Base-by-base conservation (phyloP, 805 yeast genomes). In the Sporopachydermia lactativora region DNA sequence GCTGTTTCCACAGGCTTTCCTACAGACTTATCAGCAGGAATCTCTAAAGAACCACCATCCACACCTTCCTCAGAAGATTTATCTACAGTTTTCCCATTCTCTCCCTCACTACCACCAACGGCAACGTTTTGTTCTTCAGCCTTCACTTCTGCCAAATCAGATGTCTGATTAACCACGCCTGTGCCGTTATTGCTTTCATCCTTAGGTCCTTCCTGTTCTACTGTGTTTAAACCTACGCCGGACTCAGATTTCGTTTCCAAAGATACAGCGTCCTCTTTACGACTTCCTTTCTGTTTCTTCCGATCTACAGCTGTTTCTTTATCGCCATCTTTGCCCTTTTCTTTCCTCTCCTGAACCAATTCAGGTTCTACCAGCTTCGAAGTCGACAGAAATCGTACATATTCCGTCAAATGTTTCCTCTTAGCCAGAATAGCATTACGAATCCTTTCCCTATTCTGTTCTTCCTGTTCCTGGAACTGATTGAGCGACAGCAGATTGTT, bases 381-480 rank as follows among this genome's bases (percentile, higher is more conserved):
- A 37, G 53, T 49, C 39, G 78, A 68, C 3, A 58, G 53, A 37
- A 71, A 66, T 38, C 84, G 62, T 6, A 85, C 53, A 5, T 77
- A 75, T 41, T 81, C 70, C 2, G 64, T 64, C 48, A 92, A 59
- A 50, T 73, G 75, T 35, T 64, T 64, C 46, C 88, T 72, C 49
- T 69, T 74, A 52, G 79, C 79, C 43, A 75, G 66, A 56, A 82
- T 73, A 44, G 81, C 60, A 37, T 80, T 84, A 42, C 88, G 64
- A 52, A 88, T 89, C 41, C 71, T 71, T 55, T 79, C 77, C 54
- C 84, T 85, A 51, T 84, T 78, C 38, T 75, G 77, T 35, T 80
- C 63, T 55, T 92, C 98, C 53, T 83, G 89, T 50, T 88, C 94
- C 50, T 79, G 74, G 53, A 82, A 92, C 50, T 71, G 66, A 46